A percentile compares a stretch with the other conserved stretches of the same genome.
phyloP scores from a whole-genome alignment of 2,329 filamentous ascomycete species.

The Talaromyces sp. region DNA sequence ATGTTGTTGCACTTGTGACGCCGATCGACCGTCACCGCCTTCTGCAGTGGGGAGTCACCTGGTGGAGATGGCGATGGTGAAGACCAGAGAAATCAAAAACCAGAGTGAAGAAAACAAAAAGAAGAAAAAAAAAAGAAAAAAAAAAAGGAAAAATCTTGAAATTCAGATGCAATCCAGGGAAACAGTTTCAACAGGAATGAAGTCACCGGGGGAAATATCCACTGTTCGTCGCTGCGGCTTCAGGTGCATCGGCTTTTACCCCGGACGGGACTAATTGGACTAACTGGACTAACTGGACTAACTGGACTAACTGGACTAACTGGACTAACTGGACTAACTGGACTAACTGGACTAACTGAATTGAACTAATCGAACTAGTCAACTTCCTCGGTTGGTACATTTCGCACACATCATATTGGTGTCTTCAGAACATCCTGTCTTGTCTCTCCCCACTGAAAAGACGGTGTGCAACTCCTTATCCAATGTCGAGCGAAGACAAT shows the following conservation, averaged over 20 bases:
- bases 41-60: not conserved
- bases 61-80: not conserved
- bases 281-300: no score
- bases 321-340: no score
- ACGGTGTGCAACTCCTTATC: no score
- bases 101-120: not conserved
- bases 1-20: conserved; percentile 13
- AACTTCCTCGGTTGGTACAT: not conserved
- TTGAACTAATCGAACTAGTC: not conserved
- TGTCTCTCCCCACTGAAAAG: no score
- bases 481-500: not conserved
- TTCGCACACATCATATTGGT: no score
- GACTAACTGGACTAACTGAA: no score
- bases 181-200: not conserved
- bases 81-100: conserved; percentile 2
- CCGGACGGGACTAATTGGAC: not conserved
- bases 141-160: not conserved
- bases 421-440: no score
- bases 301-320: no score
- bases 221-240: no score
- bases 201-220: not conserved
- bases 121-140: not conserved
- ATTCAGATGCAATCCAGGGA: no score
- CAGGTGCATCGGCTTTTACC: not conserved
- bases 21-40: conserved; percentile 26